These are phyloP conservation scores for Colletotrichum cuscutae DNA, from an alignment of 2,329 filamentous ascomycete species.

Conservation along the genomic window DNA sequence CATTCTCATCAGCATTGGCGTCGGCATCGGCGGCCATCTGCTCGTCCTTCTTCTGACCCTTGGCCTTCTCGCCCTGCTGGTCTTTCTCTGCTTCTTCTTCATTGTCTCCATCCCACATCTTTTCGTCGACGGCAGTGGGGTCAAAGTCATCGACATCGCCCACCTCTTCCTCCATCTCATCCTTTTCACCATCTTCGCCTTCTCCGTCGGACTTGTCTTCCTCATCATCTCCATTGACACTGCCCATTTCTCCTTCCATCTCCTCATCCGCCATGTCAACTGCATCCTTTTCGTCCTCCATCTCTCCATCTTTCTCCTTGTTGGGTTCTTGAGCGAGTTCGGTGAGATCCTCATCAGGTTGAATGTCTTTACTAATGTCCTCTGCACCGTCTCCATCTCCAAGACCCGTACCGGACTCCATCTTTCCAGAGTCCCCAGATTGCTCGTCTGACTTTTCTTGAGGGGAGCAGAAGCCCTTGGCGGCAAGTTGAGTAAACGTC, in stretches of 20 bases:
- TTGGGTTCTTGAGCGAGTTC: constrained; percentile 90
- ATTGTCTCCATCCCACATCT: constrained; percentile 95
- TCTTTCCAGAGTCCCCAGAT: constrained; percentile 76
- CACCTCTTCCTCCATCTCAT: constrained; percentile 89
- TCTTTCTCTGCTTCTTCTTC: constrained; percentile 81
- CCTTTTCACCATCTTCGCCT: constrained; percentile 71
- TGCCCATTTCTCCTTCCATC: constrained; percentile 84
- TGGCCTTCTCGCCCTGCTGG: constrained; percentile 77
- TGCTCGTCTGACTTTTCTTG: constrained; percentile 81
- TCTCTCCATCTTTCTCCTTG: constrained; percentile 70
- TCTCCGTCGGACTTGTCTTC: constrained; percentile 70
- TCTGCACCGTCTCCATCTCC: constrained; percentile 96
- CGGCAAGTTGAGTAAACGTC: constrained; percentile 81
- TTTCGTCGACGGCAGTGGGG: constrained; percentile 92
- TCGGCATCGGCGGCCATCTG: constrained; percentile 70
- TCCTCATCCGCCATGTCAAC: constrained; percentile 95
- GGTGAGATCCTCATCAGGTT: constrained; percentile 90
- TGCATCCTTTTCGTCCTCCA: constrained; percentile 84
- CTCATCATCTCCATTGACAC: constrained; percentile 69
- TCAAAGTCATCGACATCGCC: constrained; percentile 93
- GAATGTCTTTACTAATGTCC: constrained; percentile 97
- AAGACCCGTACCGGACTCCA: constrained; percentile 92
- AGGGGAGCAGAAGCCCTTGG: constrained; percentile 91
- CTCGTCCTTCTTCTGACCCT: constrained; percentile 74
- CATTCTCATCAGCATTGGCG: constrained; percentile 53